A percentile compares a stretch with the other conserved stretches of the same genome.
Conservation (phyloP, 1,284 basidiomycete species). For the Porogramme epimiltina region DNA sequence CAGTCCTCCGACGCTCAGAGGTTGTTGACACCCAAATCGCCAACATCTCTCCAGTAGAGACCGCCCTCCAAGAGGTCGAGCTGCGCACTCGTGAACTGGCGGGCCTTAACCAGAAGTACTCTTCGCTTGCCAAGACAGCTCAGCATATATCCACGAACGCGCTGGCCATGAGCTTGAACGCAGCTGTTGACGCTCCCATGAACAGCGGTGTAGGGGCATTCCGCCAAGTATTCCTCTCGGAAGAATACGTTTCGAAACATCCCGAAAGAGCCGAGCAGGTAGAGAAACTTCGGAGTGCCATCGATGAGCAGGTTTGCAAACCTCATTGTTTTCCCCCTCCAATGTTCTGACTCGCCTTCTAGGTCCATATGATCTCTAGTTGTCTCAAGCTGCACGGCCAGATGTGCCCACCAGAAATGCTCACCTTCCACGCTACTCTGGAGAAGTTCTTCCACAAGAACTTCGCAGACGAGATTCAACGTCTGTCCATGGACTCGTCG, state of each 20-base stretch:
- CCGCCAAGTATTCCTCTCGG: conserved; percentile 75
- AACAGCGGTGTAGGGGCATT: conserved; percentile 81
- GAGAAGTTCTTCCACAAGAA: conserved; percentile 89
- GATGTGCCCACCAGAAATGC: conserved; percentile 85
- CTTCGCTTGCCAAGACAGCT: conserved; percentile 74
- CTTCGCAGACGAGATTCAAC: conserved; percentile 85
- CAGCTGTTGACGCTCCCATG: conserved; percentile 82
- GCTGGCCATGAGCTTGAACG: conserved; percentile 87
- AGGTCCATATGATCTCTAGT: conserved; percentile 81
- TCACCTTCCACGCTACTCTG: conserved; percentile 89
- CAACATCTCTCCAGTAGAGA: conserved; percentile 88
- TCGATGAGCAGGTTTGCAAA: conserved; percentile 78
- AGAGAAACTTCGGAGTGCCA: conserved; percentile 69
- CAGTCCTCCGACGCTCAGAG: conserved; percentile 89
- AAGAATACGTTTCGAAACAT: conserved; percentile 69
- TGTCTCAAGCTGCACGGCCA: conserved; percentile 84
- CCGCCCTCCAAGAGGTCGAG: conserved; percentile 81
- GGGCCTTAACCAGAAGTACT: conserved; percentile 72
- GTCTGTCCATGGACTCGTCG: conserved; percentile 51
- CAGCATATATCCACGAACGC: conserved; percentile 80
- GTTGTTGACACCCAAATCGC: conserved; percentile 75
- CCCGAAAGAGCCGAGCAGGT: conserved; percentile 74
- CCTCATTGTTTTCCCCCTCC: not conserved
- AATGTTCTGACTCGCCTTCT: not conserved
- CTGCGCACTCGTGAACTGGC: conserved; percentile 77